A percentile compares a stretch with the other conserved stretches of the same genome.
phyloP scores from a whole-genome alignment of 2,329 filamentous ascomycete genomes.

The Beauveria asiatica region DNA sequence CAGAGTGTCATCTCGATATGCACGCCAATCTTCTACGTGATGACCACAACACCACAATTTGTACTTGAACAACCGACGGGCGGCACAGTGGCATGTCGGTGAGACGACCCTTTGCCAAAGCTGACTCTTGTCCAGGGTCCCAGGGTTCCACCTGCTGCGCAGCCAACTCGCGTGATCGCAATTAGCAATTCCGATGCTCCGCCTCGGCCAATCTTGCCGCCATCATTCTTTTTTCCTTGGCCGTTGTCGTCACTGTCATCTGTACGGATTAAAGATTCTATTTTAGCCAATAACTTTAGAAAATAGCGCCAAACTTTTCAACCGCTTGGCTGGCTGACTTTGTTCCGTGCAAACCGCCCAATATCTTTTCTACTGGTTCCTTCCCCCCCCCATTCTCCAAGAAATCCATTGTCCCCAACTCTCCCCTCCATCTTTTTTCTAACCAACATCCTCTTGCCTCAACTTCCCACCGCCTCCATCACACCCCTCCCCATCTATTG shows the following conservation, averaged over 20 bases:
- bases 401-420: neutral
- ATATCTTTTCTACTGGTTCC: neutral
- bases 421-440: neutral
- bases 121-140: neutral
- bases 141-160: neutral
- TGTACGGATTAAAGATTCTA: no score
- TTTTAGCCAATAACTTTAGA: no score
- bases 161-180: conserved; percentile 11
- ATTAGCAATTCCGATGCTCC: conserved; percentile 10
- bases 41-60: neutral
- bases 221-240: neutral
- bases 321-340: no score
- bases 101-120: neutral
- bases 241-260: no score
- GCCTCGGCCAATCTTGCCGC: neutral
- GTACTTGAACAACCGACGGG: neutral
- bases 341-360: neutral
- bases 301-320: no score
- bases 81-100: neutral
- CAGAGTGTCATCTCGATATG: neutral
- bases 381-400: conserved; percentile 1
- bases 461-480: neutral
- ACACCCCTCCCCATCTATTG: neutral
- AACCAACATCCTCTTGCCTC: neutral
- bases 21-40: neutral